Percentiles rank a stretch among this genome's conserved stretches.
phyloP scores from a whole-genome alignment of 306 rosid genomes.

The Acacia crassicarpa region DNA sequence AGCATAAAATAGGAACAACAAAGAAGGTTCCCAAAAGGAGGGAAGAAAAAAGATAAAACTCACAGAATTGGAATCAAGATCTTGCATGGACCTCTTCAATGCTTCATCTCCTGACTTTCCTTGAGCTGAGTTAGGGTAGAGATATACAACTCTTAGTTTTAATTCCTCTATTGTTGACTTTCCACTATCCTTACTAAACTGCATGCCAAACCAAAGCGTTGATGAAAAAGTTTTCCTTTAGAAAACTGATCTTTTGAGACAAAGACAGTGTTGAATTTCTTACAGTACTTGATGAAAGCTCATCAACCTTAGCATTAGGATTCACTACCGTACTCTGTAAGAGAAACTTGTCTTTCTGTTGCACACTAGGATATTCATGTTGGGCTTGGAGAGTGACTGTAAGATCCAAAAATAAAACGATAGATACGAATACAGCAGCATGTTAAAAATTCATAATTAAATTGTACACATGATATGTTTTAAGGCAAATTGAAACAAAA shows the following conservation, averaged over 20 bases:
- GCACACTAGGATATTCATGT: slow-evolving; percentile 84
- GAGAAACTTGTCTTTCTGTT: slow-evolving; percentile 93
- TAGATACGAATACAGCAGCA: slow-evolving; percentile 25
- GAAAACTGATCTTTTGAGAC: slow-evolving; percentile 20
- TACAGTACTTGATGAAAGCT: slow-evolving; percentile 78
- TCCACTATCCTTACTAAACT: slow-evolving; percentile 90
- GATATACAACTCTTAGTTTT: slow-evolving; percentile 78
- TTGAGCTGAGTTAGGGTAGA: slow-evolving; percentile 44
- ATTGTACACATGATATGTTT: slow-evolving; percentile 21
- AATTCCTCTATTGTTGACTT: slow-evolving; percentile 66
- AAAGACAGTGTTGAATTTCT: slow-evolving; percentile 38
- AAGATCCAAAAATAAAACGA: slow-evolving; percentile 37
- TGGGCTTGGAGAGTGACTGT: slow-evolving; percentile 97
- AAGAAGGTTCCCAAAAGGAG: slow-evolving; percentile 9
- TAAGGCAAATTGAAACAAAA: slow-evolving; percentile 7
- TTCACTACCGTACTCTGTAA: slow-evolving; percentile 78
- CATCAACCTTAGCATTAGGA: slow-evolving; percentile 74
- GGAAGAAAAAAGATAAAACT: slow-evolving; percentile 38
- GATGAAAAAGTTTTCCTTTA: slow-evolving; percentile 12
- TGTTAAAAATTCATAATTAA: slow-evolving; percentile 7
- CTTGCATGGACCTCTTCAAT: slow-evolving; percentile 42
- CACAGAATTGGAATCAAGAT: slow-evolving; percentile 60
- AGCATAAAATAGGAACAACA: slow-evolving; percentile 14
- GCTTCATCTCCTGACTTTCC: slow-evolving; percentile 70
- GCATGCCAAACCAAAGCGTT: slow-evolving; percentile 31